Percentiles rank a stretch among this genome's conserved stretches.
These are phyloP conservation scores for Plasmodium vivax DNA, from an alignment of 169 alveolate genomes.

Conservation along the genomic window DNA sequence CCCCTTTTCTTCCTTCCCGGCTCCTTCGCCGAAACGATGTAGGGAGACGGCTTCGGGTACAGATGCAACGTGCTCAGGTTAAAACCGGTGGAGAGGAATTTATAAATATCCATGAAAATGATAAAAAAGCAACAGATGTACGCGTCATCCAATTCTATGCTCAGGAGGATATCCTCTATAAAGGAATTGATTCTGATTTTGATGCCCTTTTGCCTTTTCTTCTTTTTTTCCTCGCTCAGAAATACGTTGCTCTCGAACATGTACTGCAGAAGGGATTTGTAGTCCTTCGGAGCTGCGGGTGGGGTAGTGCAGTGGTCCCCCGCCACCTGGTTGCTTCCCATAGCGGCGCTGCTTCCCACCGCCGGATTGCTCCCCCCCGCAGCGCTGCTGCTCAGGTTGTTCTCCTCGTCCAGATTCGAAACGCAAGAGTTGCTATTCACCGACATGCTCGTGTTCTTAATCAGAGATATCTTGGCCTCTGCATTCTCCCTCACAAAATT, in stretches of 20 bases:
- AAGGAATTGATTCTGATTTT: constrained; percentile 70
- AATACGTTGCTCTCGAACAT: constrained; percentile 70
- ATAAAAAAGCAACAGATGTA: constrained; percentile 67
- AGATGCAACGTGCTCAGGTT: constrained; percentile 66
- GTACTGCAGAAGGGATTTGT: constrained; percentile 24
- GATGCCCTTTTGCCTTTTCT: constrained; percentile 72
- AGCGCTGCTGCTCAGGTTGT: not conserved
- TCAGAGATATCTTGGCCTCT: not conserved
- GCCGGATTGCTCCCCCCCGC: not conserved
- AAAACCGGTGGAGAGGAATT: constrained; percentile 60
- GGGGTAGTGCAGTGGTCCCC: not conserved
- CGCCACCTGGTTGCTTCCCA: not conserved
- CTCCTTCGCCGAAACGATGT: constrained; percentile 49
- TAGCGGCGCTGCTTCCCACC: not conserved
- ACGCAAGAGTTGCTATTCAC: not conserved
- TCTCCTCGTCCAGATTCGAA: not conserved
- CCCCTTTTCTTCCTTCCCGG: constrained; percentile 3
- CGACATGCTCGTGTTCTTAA: not conserved
- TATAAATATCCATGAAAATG: constrained; percentile 64
- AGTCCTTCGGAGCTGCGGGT: not conserved
- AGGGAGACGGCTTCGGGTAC: constrained; percentile 76
- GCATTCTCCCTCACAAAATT: not conserved
- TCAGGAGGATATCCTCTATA: constrained; percentile 59
- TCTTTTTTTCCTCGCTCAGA: constrained; percentile 64
- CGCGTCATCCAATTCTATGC: constrained; percentile 74